phyloP scores from a whole-genome alignment of 495 filamentous ascomycete species.

The Penicillium cataractarum region DNA sequence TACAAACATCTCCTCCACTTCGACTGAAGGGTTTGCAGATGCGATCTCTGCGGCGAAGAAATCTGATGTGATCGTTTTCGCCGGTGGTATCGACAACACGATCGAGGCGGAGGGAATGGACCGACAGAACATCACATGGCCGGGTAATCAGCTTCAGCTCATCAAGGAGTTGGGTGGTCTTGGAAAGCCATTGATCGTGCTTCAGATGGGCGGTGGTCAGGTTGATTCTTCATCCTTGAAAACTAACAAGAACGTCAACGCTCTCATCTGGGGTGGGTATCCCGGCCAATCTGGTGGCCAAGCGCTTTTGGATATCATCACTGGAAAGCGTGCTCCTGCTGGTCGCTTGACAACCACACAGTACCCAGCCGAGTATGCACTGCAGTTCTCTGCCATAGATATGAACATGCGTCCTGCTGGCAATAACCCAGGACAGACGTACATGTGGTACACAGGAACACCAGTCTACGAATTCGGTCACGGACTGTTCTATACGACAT shows the following conservation, averaged over 20 bases:
- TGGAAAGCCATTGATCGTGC: slow-evolving; percentile 58
- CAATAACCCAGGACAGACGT: slow-evolving; percentile 56
- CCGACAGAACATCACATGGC: slow-evolving; percentile 60
- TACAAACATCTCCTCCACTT: slow-evolving; percentile 44
- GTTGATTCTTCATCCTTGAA: slow-evolving; percentile 58
- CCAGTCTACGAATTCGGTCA: slow-evolving; percentile 59
- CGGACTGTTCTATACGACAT: slow-evolving; percentile 57
- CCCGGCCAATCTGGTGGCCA: slow-evolving; percentile 62
- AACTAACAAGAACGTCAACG: slow-evolving; percentile 51
- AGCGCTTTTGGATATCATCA: slow-evolving; percentile 58
- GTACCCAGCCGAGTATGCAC: slow-evolving; percentile 59
- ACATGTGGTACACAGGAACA: slow-evolving; percentile 62
- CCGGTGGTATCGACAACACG: slow-evolving; percentile 60
- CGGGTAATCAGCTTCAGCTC: slow-evolving; percentile 57
- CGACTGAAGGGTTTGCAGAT: slow-evolving; percentile 41
- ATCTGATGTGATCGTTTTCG: slow-evolving; percentile 60
- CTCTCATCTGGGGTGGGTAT: slow-evolving; percentile 62
- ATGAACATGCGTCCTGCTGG: slow-evolving; percentile 57
- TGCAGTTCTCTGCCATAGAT: slow-evolving; percentile 57
- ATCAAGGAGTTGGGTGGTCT: slow-evolving; percentile 53
- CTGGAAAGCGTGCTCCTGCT: slow-evolving; percentile 56
- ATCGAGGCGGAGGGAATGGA: slow-evolving; percentile 61
- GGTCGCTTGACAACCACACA: slow-evolving; percentile 61
- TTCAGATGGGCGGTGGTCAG: slow-evolving; percentile 64
- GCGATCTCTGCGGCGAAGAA: slow-evolving; percentile 52